These are phyloP conservation scores for Arachnomyces sp. DNA, from an alignment of 2,329 filamentous ascomycete species.

Conservation along the genomic window DNA sequence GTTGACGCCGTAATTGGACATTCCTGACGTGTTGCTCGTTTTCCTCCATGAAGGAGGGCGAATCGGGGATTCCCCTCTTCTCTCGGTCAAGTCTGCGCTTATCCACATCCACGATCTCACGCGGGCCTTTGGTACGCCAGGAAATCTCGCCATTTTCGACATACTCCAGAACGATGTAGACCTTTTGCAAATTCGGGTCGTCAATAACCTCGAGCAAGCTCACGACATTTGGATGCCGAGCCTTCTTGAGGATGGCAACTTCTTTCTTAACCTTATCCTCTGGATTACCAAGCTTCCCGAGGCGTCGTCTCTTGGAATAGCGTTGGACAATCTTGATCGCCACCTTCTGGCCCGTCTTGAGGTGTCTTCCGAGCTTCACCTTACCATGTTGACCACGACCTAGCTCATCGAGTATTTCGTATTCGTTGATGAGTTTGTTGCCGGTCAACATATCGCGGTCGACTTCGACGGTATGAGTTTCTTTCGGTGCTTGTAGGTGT, in stretches of 20 bases:
- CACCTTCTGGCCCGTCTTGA: constrained; percentile 67
- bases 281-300: constrained; percentile 66
- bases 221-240: constrained; percentile 93
- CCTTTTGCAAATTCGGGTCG: constrained; percentile 91
- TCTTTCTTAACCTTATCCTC: constrained; percentile 79
- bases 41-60: constrained; percentile 44
- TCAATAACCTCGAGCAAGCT: constrained; percentile 95
- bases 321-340: constrained; percentile 98
- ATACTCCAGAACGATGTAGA: constrained; percentile 95
- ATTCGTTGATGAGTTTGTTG: constrained; percentile 94
- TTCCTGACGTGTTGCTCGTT: constrained; percentile 34
- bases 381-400: constrained; percentile 95
- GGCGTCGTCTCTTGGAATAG: constrained; percentile 82
- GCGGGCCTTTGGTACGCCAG: constrained; percentile 83
- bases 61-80: constrained; percentile 70
- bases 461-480: constrained; percentile 85
- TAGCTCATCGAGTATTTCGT: constrained; percentile 93
- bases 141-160: constrained; percentile 89
- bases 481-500: constrained; percentile 66
- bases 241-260: constrained; percentile 97
- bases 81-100: constrained; percentile 65
- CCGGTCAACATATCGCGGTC: constrained; percentile 84
- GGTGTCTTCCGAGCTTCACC: constrained; percentile 85
- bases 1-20: constrained; percentile 28
- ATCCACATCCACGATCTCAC: constrained; percentile 76